Percentiles rank a stretch among this genome's conserved stretches.
phyloP scores from a whole-genome alignment of 1,139 yeast species.

The Suhomyces coccinellae region DNA sequence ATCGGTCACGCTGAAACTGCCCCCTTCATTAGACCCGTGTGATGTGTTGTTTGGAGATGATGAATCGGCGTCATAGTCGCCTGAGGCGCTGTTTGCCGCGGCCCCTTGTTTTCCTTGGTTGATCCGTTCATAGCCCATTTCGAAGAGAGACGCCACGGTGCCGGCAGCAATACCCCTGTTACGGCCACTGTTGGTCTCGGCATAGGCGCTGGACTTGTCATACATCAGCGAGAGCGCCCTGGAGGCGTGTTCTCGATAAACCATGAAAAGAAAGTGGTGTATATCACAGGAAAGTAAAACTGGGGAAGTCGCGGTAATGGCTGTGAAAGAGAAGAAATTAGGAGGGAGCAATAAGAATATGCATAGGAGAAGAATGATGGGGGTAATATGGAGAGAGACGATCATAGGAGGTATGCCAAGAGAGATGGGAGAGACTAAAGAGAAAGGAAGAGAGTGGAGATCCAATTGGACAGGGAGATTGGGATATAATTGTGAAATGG shows the following conservation, averaged over 20 bases:
- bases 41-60: no score
- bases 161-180: conserved; percentile 55
- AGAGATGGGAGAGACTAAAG: no score
- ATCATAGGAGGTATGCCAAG: no score
- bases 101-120: conserved; percentile 11
- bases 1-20: not conserved
- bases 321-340: not conserved
- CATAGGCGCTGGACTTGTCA: conserved; percentile 21
- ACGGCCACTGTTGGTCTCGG: conserved; percentile 34
- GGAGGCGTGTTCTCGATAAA: conserved; percentile 10
- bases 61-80: not conserved
- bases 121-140: conserved; percentile 51
- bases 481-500: no score
- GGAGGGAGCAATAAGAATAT: no score
- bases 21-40: not conserved
- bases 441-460: no score
- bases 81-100: not conserved
- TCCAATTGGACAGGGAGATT: no score
- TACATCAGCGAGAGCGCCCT: conserved; percentile 19
- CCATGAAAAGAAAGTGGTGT: conserved; percentile 1
- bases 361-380: no score
- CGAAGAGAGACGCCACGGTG: conserved; percentile 58
- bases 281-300: not conserved
- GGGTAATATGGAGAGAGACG: no score
- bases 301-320: not conserved